Conservation (phyloP, 1,284 basidiomycete species). For the Ceratobasidium sp. region DNA sequence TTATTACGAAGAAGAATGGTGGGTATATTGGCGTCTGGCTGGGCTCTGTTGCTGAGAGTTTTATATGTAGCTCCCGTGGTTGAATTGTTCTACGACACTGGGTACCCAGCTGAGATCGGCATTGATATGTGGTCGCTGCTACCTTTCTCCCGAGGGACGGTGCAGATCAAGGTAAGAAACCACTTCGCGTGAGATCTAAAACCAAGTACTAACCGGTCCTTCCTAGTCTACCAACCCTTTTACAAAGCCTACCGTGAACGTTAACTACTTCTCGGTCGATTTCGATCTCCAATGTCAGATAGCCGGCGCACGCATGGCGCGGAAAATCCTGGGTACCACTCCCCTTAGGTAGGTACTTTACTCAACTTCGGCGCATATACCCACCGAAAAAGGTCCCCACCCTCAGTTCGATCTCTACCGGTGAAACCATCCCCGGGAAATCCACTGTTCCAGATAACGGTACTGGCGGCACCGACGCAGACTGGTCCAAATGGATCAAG, state of each 20-base stretch:
- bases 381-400: background rate
- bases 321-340: constrained; percentile 58
- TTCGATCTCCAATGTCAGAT: constrained; percentile 64
- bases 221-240: constrained; percentile 60
- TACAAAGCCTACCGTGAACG: constrained; percentile 59
- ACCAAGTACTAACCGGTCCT: background rate
- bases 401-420: constrained; percentile 44
- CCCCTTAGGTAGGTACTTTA: constrained; percentile 51
- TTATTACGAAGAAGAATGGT: constrained; percentile 62
- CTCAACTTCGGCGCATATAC: background rate
- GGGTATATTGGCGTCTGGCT: constrained; percentile 36
- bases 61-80: constrained; percentile 59
- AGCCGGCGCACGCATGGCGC: constrained; percentile 60
- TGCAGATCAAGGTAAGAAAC: constrained; percentile 59
- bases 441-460: constrained; percentile 57
- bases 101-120: constrained; percentile 59
- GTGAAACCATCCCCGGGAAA: constrained; percentile 58
- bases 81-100: constrained; percentile 56
- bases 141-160: constrained; percentile 64
- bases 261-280: constrained; percentile 63
- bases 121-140: constrained; percentile 65
- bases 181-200: background rate
- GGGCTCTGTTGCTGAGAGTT: background rate
- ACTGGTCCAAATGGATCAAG: constrained; percentile 61
- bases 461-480: constrained; percentile 58